Base-by-base conservation (phyloP, 225 moss, liverwort and hornwort genomes). In the Marchantia polymorpha region DNA sequence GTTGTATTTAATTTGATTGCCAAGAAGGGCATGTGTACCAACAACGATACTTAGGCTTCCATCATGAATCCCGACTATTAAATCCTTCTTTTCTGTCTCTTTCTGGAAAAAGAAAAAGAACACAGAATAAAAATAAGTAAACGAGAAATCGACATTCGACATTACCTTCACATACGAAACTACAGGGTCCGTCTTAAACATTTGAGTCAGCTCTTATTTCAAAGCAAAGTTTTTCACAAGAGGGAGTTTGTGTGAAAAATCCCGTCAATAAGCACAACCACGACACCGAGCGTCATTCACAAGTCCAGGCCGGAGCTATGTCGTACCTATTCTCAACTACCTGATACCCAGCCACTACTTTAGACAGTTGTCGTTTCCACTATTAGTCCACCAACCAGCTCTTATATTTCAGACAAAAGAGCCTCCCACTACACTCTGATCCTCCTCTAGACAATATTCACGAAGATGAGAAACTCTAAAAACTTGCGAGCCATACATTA, bases 11-110 rank as follows among this genome's bases (percentile, higher is more conserved):
- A 96, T 85, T 83, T 94, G 91, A 76, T 78, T 80, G 72, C 96
- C 96, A 49, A 96, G 94, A 64, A 96, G 92, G 56, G 94, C 83
- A 79, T 96, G 96, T 68, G 96, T 96, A 82, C 96, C 96, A 19
- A 96, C 85, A 51, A 96, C 90, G 52, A 96, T 84, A 73, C 81
- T 82, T 55, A 94, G 86, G 83, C 90, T 96, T 12, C 96, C 96
- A 61, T 96, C 90, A 0, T 87, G 92, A 78, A 96, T 94, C 27
- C 92, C 92, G 12, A 90, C 86, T 6, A 92, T 86, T 61, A 96
- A 84, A 46, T 96, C 96, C 85, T 89, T 94, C 86, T 90, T 96
- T 84, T 88, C 94, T 20, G 80, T 9, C 10, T 94, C 92, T 84
- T 88, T 94, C 91, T 96, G 84, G 80, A 68, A 75, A 20, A 74